phyloP scores from a whole-genome alignment of 805 yeast species.

The Pichia sporocuriosa region DNA sequence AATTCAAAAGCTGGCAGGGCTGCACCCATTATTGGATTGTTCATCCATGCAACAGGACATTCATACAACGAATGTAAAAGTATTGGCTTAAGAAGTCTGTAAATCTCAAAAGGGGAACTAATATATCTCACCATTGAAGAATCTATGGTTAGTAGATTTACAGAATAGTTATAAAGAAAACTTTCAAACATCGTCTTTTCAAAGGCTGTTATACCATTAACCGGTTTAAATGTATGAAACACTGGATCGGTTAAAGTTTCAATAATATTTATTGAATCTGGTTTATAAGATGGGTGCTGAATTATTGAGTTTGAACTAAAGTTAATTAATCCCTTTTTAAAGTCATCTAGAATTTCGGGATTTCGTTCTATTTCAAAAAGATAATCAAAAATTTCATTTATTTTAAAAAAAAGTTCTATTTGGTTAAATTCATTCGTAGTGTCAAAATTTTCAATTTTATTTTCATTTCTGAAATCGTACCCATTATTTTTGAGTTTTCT shows the following conservation, averaged over 20 bases:
- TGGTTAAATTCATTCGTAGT: too few species aligned
- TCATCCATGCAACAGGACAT: slow-evolving; percentile 24
- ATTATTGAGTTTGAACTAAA: too few species aligned
- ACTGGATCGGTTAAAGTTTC: not conserved
- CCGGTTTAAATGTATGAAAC: not conserved
- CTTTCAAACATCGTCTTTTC: slow-evolving; percentile 37
- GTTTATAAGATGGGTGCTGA: too few species aligned
- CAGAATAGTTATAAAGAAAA: slow-evolving; percentile 36
- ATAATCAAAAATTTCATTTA: too few species aligned
- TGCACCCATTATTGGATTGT: slow-evolving; percentile 34
- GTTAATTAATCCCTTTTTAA: too few species aligned
- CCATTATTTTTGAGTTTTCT: too few species aligned
- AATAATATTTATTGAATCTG: too few species aligned
- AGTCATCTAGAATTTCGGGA: too few species aligned
- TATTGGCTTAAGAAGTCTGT: slow-evolving; percentile 23
- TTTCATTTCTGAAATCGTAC: too few species aligned
- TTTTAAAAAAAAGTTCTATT: too few species aligned
- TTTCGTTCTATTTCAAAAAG: too few species aligned
- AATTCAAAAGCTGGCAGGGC: slow-evolving; percentile 31
- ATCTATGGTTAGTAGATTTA: slow-evolving; percentile 29
- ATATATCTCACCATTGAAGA: slow-evolving; percentile 22
- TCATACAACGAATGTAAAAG: slow-evolving; percentile 30
- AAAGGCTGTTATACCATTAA: slow-evolving; percentile 4
- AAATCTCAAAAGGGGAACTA: slow-evolving; percentile 36
- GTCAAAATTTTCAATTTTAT: too few species aligned